Conservation (phyloP, 805 yeast genomes). For the Candida peoriensis region DNA sequence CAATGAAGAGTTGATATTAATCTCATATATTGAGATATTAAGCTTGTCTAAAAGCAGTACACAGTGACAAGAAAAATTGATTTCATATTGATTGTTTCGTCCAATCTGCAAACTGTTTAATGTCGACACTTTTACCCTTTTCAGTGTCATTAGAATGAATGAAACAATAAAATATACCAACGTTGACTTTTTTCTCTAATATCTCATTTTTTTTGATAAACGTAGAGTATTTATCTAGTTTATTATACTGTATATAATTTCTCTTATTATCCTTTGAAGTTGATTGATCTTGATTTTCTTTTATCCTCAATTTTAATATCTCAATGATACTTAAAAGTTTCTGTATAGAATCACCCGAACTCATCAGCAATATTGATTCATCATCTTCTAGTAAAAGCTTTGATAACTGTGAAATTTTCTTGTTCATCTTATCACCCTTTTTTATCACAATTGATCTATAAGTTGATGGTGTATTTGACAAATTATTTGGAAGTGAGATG, state of each 20-base stretch:
- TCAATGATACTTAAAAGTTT: constrained; percentile 20
- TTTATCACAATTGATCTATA: constrained; percentile 13
- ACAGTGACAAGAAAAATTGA: too few species aligned
- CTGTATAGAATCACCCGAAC: constrained; percentile 21
- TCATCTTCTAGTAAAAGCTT: constrained; percentile 1
- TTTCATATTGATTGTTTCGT: too few species aligned
- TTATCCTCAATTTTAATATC: constrained; percentile 16
- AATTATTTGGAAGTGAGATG: too few species aligned
- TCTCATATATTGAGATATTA: too few species aligned
- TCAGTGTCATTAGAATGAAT: constrained; percentile 7
- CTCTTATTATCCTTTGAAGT: not conserved
- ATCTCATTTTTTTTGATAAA: constrained; percentile 13
- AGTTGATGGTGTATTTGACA: too few species aligned
- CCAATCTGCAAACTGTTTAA: constrained; percentile 14
- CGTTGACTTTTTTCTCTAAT: constrained; percentile 15
- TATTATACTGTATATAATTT: constrained; percentile 19
- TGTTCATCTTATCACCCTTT: constrained; percentile 20
- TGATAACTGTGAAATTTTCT: constrained; percentile 11
- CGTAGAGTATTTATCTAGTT: constrained; percentile 18
- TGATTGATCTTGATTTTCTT: constrained; percentile 2
- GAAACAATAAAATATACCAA: constrained; percentile 19
- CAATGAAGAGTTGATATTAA: too few species aligned
- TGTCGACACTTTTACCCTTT: constrained; percentile 1
- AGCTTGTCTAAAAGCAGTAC: too few species aligned
- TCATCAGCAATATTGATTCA: constrained; percentile 13